A percentile compares a stretch with the other conserved stretches of the same genome.
phyloP scores from a whole-genome alignment of 2,329 filamentous ascomycete genomes.

The Cercospora sp. region DNA sequence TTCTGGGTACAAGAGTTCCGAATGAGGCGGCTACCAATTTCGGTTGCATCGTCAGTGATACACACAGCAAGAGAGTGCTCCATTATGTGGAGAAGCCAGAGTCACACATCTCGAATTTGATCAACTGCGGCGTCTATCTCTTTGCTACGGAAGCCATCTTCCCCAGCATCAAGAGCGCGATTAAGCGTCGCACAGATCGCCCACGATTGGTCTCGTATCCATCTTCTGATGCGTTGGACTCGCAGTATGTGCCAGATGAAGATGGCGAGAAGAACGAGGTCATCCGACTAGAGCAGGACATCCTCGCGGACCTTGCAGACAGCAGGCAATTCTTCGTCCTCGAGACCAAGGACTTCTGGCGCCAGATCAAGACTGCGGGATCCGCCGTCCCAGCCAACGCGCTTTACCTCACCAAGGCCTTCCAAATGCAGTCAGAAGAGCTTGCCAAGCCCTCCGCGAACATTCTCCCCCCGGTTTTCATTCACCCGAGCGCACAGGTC shows the following conservation, averaged over 20 bases:
- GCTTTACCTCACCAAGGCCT: slow-evolving; percentile 91
- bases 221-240: slow-evolving; percentile 88
- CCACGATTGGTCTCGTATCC: slow-evolving; percentile 93
- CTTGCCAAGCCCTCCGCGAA: slow-evolving; percentile 80
- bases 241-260: slow-evolving; percentile 64
- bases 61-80: slow-evolving; percentile 89
- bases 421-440: slow-evolving; percentile 78
- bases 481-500: slow-evolving; percentile 86
- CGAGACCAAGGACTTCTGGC: slow-evolving; percentile 99
- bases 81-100: slow-evolving; percentile 99
- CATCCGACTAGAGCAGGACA: slow-evolving; percentile 94
- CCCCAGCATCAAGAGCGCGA: slow-evolving; percentile 88
- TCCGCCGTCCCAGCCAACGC: slow-evolving; percentile 96
- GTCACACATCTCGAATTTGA: slow-evolving; percentile 94
- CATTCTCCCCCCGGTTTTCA: slow-evolving; percentile 90
- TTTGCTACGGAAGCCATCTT: slow-evolving; percentile 96
- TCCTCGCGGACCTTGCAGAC: slow-evolving; percentile 90
- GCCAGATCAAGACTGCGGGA: slow-evolving; percentile 98
- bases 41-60: slow-evolving; percentile 94
- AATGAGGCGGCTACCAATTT: slow-evolving; percentile 95
- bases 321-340: slow-evolving; percentile 98
- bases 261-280: slow-evolving; percentile 78
- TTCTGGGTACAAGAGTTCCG: slow-evolving; percentile 86
- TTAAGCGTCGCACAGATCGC: slow-evolving; percentile 91
- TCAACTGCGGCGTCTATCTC: slow-evolving; percentile 99